Evolutionary conservation across 1,284 basidiomycete genomes (phyloP).

Genomic region (Puccinia coronata): DNA sequence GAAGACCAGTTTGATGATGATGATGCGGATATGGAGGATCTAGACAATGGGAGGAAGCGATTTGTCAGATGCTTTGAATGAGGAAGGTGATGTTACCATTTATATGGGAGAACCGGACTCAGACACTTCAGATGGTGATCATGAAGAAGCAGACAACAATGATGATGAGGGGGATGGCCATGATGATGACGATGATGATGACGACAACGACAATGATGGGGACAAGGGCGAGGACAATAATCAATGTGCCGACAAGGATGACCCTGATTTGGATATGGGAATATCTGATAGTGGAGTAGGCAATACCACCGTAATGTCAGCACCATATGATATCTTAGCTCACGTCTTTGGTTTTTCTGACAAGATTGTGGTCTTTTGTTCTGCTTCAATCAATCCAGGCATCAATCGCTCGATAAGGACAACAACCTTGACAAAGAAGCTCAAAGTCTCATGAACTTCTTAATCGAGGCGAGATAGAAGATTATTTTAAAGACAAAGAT

Average conservation of each 20-base stretch:
- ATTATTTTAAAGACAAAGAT: too few species aligned
- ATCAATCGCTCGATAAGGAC: neutral
- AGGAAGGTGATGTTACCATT: slow-evolving; percentile 68
- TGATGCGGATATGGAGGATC: slow-evolving; percentile 47
- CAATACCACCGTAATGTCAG: slow-evolving; percentile 63
- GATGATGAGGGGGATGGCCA: slow-evolving; percentile 58
- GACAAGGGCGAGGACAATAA: too few species aligned
- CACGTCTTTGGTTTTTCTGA: too few species aligned
- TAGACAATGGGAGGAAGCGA: slow-evolving; percentile 37
- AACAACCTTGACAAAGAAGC: too few species aligned
- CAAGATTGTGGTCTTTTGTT: too few species aligned
- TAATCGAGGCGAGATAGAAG: too few species aligned
- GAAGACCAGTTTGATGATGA: too few species aligned
- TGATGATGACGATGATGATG: slow-evolving; percentile 61
- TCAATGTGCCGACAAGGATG: slow-evolving; percentile 57
- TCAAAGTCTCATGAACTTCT: too few species aligned
- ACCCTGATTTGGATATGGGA: slow-evolving; percentile 59
- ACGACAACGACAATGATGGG: slow-evolving; percentile 60
- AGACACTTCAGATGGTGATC: slow-evolving; percentile 55
- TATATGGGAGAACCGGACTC: slow-evolving; percentile 57
- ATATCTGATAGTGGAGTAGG: slow-evolving; percentile 60
- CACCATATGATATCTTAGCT: slow-evolving; percentile 39
- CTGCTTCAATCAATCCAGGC: too few species aligned
- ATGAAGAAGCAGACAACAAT: slow-evolving; percentile 55
- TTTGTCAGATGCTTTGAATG: slow-evolving; percentile 48